Conservation (phyloP, 2,329 filamentous ascomycete genomes). For the Pseudogymnoascus verrucosus region DNA sequence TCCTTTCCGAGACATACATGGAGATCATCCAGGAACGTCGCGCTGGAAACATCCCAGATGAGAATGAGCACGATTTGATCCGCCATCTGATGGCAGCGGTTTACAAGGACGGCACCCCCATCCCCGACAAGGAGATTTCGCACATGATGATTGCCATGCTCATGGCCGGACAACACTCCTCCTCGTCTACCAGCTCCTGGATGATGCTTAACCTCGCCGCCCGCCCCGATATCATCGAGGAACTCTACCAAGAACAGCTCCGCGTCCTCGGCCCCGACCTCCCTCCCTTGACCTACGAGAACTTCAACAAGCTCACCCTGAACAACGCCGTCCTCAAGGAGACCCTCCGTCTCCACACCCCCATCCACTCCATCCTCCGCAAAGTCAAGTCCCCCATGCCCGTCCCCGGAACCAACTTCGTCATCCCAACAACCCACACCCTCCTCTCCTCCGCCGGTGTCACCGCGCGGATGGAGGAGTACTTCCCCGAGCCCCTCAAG, state of each 20-base stretch:
- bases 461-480: conserved; percentile 59
- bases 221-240: conserved; percentile 68
- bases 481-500: conserved; percentile 72
- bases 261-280: conserved; percentile 64
- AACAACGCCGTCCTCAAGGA: conserved; percentile 84
- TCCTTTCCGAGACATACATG: conserved; percentile 74
- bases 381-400: conserved; percentile 84
- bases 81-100: conserved; percentile 79
- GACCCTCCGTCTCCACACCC: conserved; percentile 81
- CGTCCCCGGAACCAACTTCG: conserved; percentile 72
- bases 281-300: conserved; percentile 67
- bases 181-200: conserved; percentile 76
- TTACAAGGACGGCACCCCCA: conserved; percentile 72
- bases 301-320: conserved; percentile 69
- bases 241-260: conserved; percentile 77
- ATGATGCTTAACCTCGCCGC: conserved; percentile 74
- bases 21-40: conserved; percentile 68
- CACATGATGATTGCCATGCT: conserved; percentile 92
- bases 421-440: conserved; percentile 71
- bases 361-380: conserved; percentile 92
- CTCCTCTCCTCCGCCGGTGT: conserved; percentile 82
- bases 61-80: conserved; percentile 68
- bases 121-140: conserved; percentile 79
- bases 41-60: conserved; percentile 38
- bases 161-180: conserved; percentile 88